Percentiles rank a stretch among this genome's conserved stretches.
Conservation (phyloP, 768 basidiomycete species). For the Cantharellus anzutake region DNA sequence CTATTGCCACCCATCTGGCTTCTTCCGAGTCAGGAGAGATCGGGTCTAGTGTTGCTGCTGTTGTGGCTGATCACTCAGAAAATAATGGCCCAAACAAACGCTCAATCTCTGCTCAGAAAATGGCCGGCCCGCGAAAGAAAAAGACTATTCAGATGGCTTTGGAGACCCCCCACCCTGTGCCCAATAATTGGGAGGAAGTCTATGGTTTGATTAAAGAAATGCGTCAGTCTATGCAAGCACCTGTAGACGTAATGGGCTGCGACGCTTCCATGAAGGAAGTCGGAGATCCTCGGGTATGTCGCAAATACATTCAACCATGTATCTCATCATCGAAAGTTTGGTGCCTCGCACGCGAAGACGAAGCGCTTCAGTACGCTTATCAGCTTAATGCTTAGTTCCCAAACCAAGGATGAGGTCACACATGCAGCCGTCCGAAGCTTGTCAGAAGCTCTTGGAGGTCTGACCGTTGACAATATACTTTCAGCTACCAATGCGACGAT, state of each 20-base stretch:
- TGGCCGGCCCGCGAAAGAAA: conserved; percentile 14
- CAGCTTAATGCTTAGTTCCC: conserved; percentile 87
- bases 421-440: conserved; percentile 61
- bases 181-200: conserved; percentile 43
- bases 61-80: too few relatives aligned
- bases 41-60: too few relatives aligned
- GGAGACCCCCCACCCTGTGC: conserved; percentile 44
- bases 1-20: too few relatives aligned
- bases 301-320: not conserved
- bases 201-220: conserved; percentile 61
- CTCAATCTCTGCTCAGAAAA: too few relatives aligned
- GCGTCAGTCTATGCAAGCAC: conserved; percentile 52
- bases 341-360: conserved; percentile 28
- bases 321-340: not conserved
- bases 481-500: conserved; percentile 43
- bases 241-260: conserved; percentile 89
- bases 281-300: conserved; percentile 26
- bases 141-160: conserved; percentile 38
- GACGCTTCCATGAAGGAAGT: conserved; percentile 47
- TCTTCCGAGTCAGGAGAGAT: too few relatives aligned
- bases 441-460: conserved; percentile 53
- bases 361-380: conserved; percentile 70
- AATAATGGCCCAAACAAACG: too few relatives aligned
- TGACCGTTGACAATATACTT: conserved; percentile 54
- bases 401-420: conserved; percentile 86